phyloP scores from a whole-genome alignment of 768 basidiomycete genomes.

The Leccinum uliginosum region DNA sequence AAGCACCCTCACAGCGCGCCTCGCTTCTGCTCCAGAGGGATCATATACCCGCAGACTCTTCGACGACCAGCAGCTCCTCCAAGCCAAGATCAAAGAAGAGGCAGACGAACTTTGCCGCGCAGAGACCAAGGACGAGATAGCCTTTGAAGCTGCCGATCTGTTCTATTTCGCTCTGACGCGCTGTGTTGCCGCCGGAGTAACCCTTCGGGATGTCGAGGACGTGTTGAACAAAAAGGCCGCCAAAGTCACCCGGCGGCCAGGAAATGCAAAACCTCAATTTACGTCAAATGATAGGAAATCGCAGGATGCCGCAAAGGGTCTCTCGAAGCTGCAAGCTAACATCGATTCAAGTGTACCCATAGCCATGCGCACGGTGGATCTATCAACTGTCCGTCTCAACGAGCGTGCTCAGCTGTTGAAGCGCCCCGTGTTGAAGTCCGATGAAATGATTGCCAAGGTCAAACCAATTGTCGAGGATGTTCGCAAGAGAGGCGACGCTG shows the following conservation, averaged over 20 bases:
- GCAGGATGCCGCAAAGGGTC: conserved; percentile 27
- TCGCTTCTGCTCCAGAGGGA: conserved; percentile 76
- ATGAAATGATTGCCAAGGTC: conserved; percentile 70
- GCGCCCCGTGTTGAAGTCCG: conserved; percentile 80
- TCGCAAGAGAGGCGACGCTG: conserved; percentile 76
- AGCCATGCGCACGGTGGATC: conserved; percentile 70
- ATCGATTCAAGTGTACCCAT: conserved; percentile 47
- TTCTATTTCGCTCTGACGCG: conserved; percentile 88
- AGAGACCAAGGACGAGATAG: conserved; percentile 71
- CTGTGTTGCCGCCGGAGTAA: conserved; percentile 80
- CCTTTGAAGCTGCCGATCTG: conserved; percentile 94
- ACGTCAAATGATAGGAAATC: conserved; percentile 17
- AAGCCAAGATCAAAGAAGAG: conserved; percentile 96
- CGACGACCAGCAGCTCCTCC: conserved; percentile 72
- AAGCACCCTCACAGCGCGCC: conserved; percentile 65
- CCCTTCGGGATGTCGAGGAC: conserved; percentile 75
- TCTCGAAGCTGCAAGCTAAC: conserved; percentile 19
- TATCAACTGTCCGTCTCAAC: conserved; percentile 42
- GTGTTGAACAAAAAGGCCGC: conserved; percentile 83
- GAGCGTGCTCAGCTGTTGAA: conserved; percentile 71
- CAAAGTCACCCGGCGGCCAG: conserved; percentile 81
- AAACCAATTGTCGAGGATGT: conserved; percentile 92
- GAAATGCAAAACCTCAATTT: conserved; percentile 91
- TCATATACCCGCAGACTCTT: conserved; percentile 91
- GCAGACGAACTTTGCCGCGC: conserved; percentile 94